Percentiles rank a stretch among this genome's conserved stretches.
Conservation (phyloP, 805 yeast species). For the Danielia reshetovae region DNA sequence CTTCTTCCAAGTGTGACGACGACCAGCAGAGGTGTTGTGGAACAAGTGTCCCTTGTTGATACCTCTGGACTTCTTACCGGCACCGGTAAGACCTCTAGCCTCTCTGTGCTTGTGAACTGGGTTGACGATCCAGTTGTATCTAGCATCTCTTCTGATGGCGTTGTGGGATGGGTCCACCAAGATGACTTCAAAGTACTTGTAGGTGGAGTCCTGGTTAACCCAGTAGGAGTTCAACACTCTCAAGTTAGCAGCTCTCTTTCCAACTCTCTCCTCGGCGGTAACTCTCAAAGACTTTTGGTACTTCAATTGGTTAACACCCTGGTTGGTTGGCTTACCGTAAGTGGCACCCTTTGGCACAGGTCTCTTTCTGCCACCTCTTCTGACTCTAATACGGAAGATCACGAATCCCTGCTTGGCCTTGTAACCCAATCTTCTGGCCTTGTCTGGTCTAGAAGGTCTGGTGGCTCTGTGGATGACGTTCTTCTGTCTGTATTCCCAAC, state of each 20-base stretch:
- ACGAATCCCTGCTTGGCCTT: constrained; percentile 99
- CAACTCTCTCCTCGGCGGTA: constrained; percentile 99
- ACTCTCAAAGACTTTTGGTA: constrained; percentile 98
- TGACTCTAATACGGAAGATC: constrained; percentile 97
- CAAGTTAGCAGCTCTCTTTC: constrained; percentile 97
- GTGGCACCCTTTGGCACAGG: constrained; percentile 99
- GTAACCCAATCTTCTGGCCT: constrained; percentile 99
- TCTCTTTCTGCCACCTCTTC: constrained; percentile 99
- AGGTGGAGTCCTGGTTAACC: constrained; percentile 99
- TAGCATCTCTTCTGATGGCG: constrained; percentile 98
- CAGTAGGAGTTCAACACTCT: constrained; percentile 99
- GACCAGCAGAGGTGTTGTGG: constrained; percentile 98
- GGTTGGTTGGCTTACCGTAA: constrained; percentile 99
- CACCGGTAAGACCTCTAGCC: constrained; percentile 96
- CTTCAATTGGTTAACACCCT: constrained; percentile 98
- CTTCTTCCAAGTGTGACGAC: constrained; percentile 99
- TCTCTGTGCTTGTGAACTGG: constrained; percentile 99
- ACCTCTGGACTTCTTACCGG: constrained; percentile 99
- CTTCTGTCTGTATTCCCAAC: constrained; percentile 99
- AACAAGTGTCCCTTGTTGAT: constrained; percentile 99
- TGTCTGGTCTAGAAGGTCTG: constrained; percentile 99
- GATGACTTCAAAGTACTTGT: constrained; percentile 98
- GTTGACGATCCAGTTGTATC: constrained; percentile 99
- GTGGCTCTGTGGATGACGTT: constrained; percentile 98
- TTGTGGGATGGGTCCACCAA: constrained; percentile 96